Percentiles rank a stretch among this genome's conserved stretches.
These are phyloP conservation scores for Fusarium irregulare DNA, from an alignment of 2,329 filamentous ascomycete genomes.

Conservation along the genomic window DNA sequence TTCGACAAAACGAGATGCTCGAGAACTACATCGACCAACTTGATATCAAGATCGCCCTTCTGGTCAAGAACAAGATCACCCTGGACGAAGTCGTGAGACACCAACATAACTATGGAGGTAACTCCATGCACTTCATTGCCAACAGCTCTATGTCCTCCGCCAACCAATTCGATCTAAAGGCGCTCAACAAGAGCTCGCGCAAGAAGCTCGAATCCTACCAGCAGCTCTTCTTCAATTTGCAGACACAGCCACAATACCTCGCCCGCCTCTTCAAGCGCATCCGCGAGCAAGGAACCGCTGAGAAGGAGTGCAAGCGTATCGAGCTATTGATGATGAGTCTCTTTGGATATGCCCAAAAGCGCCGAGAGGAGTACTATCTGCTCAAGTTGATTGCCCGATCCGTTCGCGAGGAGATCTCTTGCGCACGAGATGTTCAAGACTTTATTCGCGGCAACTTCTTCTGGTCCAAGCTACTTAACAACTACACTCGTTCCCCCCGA, in stretches of 20 bases:
- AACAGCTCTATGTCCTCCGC: constrained; percentile 89
- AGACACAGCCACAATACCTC: constrained; percentile 96
- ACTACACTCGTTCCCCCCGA: constrained; percentile 89
- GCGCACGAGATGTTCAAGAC: constrained; percentile 79
- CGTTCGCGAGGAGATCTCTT: constrained; percentile 86
- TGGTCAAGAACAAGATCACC: constrained; percentile 99
- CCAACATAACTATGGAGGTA: constrained; percentile 94
- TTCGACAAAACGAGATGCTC: constrained; percentile 94
- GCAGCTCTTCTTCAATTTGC: constrained; percentile 95
- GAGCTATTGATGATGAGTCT: constrained; percentile 96
- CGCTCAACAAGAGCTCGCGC: constrained; percentile 94
- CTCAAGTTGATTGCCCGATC: constrained; percentile 87
- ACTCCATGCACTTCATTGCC: constrained; percentile 84
- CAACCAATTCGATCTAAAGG: constrained; percentile 96
- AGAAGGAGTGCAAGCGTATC: constrained; percentile 92
- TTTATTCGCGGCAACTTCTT: constrained; percentile 92
- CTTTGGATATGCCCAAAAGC: constrained; percentile 97
- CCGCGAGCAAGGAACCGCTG: constrained; percentile 83
- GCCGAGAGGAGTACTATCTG: constrained; percentile 95
- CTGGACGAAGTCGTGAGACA: constrained; percentile 97
- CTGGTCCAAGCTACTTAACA: constrained; percentile 86
- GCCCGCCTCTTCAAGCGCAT: constrained; percentile 87
- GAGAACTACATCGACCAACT: constrained; percentile 99
- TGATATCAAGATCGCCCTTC: constrained; percentile 97
- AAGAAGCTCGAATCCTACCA: constrained; percentile 98